phyloP scores from a whole-genome alignment of 208 protist genomes.

The Trypanosoma conorhini region DNA sequence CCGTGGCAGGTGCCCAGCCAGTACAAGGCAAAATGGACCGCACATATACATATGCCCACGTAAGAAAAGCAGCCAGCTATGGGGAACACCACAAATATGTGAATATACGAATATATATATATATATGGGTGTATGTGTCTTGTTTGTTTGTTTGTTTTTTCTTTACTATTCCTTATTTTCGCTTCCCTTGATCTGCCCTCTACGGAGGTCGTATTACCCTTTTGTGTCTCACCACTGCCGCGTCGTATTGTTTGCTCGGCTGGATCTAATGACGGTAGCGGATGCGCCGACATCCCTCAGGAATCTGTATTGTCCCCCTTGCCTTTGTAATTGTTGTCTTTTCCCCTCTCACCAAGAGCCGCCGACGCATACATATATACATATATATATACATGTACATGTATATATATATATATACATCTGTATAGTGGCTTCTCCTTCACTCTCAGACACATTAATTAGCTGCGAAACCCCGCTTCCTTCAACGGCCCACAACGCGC shows the following conservation, averaged over 20 bases:
- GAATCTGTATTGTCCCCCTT: not conserved
- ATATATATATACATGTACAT: too few species aligned
- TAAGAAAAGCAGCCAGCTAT: not conserved
- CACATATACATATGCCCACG: constrained; percentile 1
- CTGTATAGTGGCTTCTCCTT: too few species aligned
- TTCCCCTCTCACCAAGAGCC: not conserved
- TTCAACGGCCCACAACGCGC: not conserved
- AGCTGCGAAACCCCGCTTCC: not conserved
- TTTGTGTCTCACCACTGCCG: too few species aligned
- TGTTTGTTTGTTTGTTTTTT: not conserved
- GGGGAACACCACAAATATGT: not conserved
- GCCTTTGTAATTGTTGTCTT: not conserved
- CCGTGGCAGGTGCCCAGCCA: not conserved
- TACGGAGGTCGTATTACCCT: too few species aligned
- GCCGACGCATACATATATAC: too few species aligned
- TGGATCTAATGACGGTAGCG: too few species aligned
- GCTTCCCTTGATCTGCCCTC: not conserved
- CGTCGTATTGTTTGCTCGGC: too few species aligned
- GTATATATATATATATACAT: too few species aligned
- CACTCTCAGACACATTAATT: not conserved
- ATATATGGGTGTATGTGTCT: too few species aligned
- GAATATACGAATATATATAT: not conserved
- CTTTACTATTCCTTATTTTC: not conserved
- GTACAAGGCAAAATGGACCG: constrained; percentile 6
- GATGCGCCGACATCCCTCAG: not conserved